phyloP scores from a whole-genome alignment of 495 filamentous ascomycete species.

The Bryoglossum gracile region DNA sequence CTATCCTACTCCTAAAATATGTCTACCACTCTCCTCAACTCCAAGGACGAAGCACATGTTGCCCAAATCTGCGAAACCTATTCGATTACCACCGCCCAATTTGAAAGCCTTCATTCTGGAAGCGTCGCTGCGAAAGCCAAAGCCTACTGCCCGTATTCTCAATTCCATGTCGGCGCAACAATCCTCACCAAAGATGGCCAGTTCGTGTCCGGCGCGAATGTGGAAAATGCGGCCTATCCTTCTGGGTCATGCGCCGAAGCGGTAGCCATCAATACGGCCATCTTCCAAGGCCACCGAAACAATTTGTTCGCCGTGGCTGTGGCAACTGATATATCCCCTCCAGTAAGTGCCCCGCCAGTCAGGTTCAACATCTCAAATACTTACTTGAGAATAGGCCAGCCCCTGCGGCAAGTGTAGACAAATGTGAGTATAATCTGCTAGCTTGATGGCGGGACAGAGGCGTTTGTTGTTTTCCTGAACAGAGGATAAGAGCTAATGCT shows the following conservation, averaged over 20 bases:
- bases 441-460: too few species aligned
- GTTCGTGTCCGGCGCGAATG: constrained; percentile 72
- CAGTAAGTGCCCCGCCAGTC: too few species aligned
- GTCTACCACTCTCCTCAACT: constrained; percentile 10
- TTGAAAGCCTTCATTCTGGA: constrained; percentile 50
- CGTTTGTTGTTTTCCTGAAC: too few species aligned
- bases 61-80: constrained; percentile 28
- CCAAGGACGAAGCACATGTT: constrained; percentile 9
- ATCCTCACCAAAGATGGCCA: constrained; percentile 58
- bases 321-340: constrained; percentile 66
- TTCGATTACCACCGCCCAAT: constrained; percentile 49
- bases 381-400: too few species aligned
- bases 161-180: constrained; percentile 83
- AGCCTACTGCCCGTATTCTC: constrained; percentile 92
- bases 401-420: constrained; percentile 68
- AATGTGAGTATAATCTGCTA: constrained; percentile 35
- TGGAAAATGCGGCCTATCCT: constrained; percentile 91
- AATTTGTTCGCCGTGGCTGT: constrained; percentile 81
- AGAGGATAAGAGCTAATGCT: too few species aligned
- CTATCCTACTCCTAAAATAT: constrained; percentile 6
- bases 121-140: constrained; percentile 58
- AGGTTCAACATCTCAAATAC: too few species aligned
- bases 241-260: constrained; percentile 93
- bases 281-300: constrained; percentile 58
- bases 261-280: constrained; percentile 73